phyloP scores from a whole-genome alignment of 331 rosid species.

The Quercus tomentella region DNA sequence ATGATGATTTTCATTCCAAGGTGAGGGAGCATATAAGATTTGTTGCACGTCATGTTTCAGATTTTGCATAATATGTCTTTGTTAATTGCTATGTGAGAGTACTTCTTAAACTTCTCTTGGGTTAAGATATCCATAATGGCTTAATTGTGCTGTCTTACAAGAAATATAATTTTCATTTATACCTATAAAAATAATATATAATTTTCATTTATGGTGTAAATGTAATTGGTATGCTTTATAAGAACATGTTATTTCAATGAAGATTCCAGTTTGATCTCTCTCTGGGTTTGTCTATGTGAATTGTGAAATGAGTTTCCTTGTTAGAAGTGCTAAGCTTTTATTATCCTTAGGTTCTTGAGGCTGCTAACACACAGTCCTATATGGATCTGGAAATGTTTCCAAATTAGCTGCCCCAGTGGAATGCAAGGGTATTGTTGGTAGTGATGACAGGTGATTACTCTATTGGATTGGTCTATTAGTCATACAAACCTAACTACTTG shows the following conservation, averaged over 20 bases:
- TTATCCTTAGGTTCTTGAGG: slow-evolving; percentile 70
- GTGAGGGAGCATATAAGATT: too few species aligned
- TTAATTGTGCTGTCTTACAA: too few species aligned
- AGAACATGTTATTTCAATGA: neutral
- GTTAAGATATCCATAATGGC: too few species aligned
- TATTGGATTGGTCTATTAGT: slow-evolving; percentile 7
- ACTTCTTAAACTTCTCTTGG: too few species aligned
- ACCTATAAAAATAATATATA: too few species aligned
- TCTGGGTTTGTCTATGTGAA: neutral
- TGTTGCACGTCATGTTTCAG: too few species aligned
- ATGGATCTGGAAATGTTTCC: slow-evolving; percentile 83
- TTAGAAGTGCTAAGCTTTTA: slow-evolving; percentile 16
- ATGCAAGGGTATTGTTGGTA: slow-evolving; percentile 97
- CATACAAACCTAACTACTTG: neutral
- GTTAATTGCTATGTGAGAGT: too few species aligned
- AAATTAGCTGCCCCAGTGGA: slow-evolving; percentile 98
- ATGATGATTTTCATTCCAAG: too few species aligned
- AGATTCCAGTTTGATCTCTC: neutral
- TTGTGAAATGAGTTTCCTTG: neutral
- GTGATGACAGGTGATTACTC: slow-evolving; percentile 80
- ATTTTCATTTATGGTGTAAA: neutral
- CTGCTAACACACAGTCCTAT: slow-evolving; percentile 84
- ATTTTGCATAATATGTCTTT: too few species aligned
- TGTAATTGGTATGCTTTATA: neutral
- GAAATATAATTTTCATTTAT: too few species aligned